Evolutionary conservation across 176 grass and related monocot species (phyloP).

Genomic region (Phragmites australis): DNA sequence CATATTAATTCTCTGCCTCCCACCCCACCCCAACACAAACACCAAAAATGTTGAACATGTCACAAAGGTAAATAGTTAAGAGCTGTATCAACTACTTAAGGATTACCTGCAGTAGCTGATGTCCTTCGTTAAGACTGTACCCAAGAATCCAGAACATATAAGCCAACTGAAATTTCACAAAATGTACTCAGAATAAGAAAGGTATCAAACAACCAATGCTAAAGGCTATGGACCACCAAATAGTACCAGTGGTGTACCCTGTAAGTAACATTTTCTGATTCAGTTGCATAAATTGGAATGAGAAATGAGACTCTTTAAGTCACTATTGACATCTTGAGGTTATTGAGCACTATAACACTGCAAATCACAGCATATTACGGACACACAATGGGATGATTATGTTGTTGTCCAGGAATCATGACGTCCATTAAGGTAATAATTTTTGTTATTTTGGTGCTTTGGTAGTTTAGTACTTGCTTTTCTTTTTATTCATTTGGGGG

Average conservation of each 20-base stretch:
- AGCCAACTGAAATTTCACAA: conserved; percentile 51
- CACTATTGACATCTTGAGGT: not conserved
- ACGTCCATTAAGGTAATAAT: not conserved
- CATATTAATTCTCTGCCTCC: too few relatives aligned
- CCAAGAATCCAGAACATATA: conserved; percentile 78
- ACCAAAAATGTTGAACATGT: not conserved
- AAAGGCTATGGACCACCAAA: conserved; percentile 10
- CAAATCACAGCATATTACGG: not conserved
- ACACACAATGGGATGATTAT: not conserved
- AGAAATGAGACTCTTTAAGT: not conserved
- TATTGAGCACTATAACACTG: not conserved
- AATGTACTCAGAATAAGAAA: not conserved
- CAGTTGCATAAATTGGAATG: not conserved
- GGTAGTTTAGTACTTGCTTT: not conserved
- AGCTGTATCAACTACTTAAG: conserved; percentile 1
- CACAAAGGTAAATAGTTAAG: not conserved
- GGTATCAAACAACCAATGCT: not conserved
- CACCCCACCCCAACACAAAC: too few relatives aligned
- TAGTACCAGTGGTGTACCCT: not conserved
- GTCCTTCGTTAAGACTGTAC: conserved; percentile 59
- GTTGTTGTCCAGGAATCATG: not conserved
- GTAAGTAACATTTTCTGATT: not conserved
- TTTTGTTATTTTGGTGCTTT: conserved; percentile 11
- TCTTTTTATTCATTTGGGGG: not conserved
- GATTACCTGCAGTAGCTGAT: conserved; percentile 69